phyloP scores from a whole-genome alignment of 2,329 filamentous ascomycete species.

The Drechmeria coniospora region DNA sequence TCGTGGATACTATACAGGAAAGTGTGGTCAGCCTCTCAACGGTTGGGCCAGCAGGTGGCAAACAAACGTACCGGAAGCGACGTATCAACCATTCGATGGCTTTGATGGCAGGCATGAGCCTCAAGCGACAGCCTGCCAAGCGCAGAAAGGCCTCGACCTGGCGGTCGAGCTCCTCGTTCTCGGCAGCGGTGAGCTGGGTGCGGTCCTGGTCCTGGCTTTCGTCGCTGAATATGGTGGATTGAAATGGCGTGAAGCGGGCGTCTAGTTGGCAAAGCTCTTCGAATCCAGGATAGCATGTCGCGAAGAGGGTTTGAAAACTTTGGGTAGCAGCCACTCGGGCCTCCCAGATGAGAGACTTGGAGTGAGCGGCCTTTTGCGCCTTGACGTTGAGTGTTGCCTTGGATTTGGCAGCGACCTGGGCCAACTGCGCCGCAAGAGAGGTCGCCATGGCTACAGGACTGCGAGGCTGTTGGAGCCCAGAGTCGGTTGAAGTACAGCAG shows the following conservation, averaged over 20 bases:
- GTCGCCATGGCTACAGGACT: conserved; percentile 48
- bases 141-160: conserved; percentile 72
- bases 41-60: background rate
- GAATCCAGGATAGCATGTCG: conserved; percentile 77
- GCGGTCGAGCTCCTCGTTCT: conserved; percentile 69
- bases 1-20: conserved; percentile 78
- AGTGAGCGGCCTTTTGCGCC: conserved; percentile 80
- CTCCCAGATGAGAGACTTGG: conserved; percentile 90
- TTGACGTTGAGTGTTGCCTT: conserved; percentile 86
- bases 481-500: conserved; percentile 2
- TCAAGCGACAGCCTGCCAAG: conserved; percentile 58
- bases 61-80: conserved; percentile 56
- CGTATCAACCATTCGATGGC: conserved; percentile 89
- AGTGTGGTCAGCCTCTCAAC: background rate
- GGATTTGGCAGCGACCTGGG: conserved; percentile 77
- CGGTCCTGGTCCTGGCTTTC: conserved; percentile 85
- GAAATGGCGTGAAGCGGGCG: conserved; percentile 58
- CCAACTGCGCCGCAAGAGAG: conserved; percentile 83
- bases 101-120: conserved; percentile 78
- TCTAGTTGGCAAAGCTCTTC: conserved; percentile 85
- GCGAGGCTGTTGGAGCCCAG: conserved; percentile 5
- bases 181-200: conserved; percentile 61
- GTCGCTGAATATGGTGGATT: conserved; percentile 73
- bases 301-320: conserved; percentile 78
- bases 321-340: conserved; percentile 70